These are phyloP conservation scores for Melampsora abietis-canadensis DNA, from an alignment of 1,284 basidiomycete genomes.

Conservation along the genomic window DNA sequence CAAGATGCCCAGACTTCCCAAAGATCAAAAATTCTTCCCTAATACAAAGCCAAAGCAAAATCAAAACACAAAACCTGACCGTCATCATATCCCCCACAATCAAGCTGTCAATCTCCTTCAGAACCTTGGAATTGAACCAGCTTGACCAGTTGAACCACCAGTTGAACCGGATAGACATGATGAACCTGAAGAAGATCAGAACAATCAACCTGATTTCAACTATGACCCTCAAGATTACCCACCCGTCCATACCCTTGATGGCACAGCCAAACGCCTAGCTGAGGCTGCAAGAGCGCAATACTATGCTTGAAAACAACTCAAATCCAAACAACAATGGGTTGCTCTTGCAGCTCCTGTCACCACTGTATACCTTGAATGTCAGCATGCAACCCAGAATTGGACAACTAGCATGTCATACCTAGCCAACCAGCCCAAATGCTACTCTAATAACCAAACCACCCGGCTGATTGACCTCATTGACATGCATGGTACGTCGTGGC, in stretches of 20 bases:
- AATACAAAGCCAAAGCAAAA: neutral
- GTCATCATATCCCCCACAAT: neutral
- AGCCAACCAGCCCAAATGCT: neutral
- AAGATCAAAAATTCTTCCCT: neutral
- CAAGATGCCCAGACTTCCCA: neutral
- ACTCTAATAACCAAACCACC: neutral
- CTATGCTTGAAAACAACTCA: neutral
- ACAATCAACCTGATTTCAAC: too few relatives aligned
- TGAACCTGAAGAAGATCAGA: too few relatives aligned
- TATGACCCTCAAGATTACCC: too few relatives aligned
- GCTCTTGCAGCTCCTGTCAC: neutral
- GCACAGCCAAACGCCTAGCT: too few relatives aligned
- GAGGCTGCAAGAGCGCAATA: neutral
- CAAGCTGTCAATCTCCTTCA: neutral
- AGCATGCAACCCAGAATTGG: neutral
- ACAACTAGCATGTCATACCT: neutral
- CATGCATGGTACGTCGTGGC: neutral
- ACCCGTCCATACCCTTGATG: too few relatives aligned
- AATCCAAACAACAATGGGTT: neutral
- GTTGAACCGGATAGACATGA: too few relatives aligned
- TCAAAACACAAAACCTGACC: neutral
- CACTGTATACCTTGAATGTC: neutral
- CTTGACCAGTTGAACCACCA: neutral
- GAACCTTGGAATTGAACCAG: too few relatives aligned
- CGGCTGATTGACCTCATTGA: neutral